These are phyloP conservation scores for Teratosphaeria gauchensis DNA, from an alignment of 2,329 filamentous ascomycete species.

Conservation along the genomic window DNA sequence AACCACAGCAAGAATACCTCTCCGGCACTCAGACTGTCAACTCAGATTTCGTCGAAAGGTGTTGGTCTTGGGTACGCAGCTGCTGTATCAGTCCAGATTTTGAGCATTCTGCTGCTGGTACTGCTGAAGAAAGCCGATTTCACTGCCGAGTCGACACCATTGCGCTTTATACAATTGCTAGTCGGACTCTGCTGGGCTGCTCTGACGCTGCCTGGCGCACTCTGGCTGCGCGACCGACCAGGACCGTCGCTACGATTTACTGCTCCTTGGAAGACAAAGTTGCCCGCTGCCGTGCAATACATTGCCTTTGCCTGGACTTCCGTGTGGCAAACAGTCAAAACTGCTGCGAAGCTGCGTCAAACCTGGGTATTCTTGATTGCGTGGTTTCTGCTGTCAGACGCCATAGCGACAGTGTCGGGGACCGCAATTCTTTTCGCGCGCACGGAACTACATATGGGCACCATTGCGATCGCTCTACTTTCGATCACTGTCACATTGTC, in stretches of 20 bases:
- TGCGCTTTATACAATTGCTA: conserved; percentile 75
- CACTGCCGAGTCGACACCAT: conserved; percentile 70
- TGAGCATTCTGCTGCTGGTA: conserved; percentile 68
- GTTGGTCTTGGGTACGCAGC: conserved; percentile 91
- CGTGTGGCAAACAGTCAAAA: conserved; percentile 66
- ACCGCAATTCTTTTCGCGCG: conserved; percentile 95
- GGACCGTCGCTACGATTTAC: conserved; percentile 56
- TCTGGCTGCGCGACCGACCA: conserved; percentile 81
- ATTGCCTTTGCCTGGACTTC: conserved; percentile 78
- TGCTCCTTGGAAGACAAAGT: conserved; percentile 5
- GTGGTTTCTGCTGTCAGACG: conserved; percentile 93
- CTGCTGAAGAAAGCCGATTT: conserved; percentile 59
- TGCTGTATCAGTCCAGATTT: conserved; percentile 71
- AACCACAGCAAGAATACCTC: conserved; percentile 29
- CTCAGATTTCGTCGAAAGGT: conserved; percentile 81
- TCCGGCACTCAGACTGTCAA: conserved; percentile 70
- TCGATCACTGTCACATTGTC: conserved; percentile 81
- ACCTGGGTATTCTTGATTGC: conserved; percentile 71
- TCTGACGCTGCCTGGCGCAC: conserved; percentile 78
- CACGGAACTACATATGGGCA: conserved; percentile 80
- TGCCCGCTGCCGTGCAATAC: conserved; percentile 63
- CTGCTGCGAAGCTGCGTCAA: conserved; percentile 63
- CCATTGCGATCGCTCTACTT: conserved; percentile 80
- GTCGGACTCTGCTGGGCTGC: conserved; percentile 87
- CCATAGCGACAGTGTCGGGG: conserved; percentile 86